Percentiles rank a stretch among this genome's conserved stretches.
Conservation (phyloP, 2,329 filamentous ascomycete genomes). For the Drechslerella coelobrocha region DNA sequence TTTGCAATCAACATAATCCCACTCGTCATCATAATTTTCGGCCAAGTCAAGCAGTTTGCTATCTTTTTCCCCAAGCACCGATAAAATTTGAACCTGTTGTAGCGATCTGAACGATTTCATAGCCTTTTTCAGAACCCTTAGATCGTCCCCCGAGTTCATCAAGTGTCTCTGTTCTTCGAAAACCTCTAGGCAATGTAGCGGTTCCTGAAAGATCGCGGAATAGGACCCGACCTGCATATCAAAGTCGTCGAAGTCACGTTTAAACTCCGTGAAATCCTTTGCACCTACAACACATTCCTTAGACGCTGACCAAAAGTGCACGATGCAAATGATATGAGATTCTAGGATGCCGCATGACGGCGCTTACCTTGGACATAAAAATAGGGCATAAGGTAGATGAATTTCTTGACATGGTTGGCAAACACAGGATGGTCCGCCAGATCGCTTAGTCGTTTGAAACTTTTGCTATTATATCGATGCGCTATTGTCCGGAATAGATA, state of each 20-base stretch:
- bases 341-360: conserved; percentile 2
- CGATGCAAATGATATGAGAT: conserved; percentile 4
- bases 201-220: conserved; percentile 59
- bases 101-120: conserved; percentile 67
- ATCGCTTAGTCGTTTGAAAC: conserved; percentile 62
- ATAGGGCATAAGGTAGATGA: conserved; percentile 68
- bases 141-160: conserved; percentile 63
- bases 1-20: conserved; percentile 63
- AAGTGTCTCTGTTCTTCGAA: conserved; percentile 63
- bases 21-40: conserved; percentile 56
- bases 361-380: conserved; percentile 65
- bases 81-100: conserved; percentile 70
- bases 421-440: conserved; percentile 63
- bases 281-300: conserved; percentile 61
- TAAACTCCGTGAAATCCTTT: conserved; percentile 51
- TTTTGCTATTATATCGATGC: conserved; percentile 63
- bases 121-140: conserved; percentile 64
- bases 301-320: conserved; percentile 56
- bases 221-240: conserved; percentile 58
- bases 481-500: conserved; percentile 64
- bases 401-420: conserved; percentile 65
- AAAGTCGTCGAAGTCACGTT: conserved; percentile 56
- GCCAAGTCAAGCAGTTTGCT: conserved; percentile 57
- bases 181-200: conserved; percentile 54
- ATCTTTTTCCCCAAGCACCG: conserved; percentile 68